Percentiles rank a stretch among this genome's conserved stretches.
phyloP scores from a whole-genome alignment of 2,329 filamentous ascomycete genomes.

The Penicillium frequentans region DNA sequence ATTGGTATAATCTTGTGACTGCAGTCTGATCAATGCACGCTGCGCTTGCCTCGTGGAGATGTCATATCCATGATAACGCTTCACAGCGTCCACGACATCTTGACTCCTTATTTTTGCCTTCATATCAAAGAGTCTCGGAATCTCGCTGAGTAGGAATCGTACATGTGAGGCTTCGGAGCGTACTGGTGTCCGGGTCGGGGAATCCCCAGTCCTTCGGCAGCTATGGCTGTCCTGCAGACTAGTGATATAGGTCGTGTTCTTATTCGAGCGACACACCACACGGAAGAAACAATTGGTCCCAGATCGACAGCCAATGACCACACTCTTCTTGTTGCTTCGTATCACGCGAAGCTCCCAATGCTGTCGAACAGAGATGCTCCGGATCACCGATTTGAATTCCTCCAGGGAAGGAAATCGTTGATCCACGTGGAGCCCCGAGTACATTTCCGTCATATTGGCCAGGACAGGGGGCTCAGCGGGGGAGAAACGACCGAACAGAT shows the following conservation, averaged over 20 bases:
- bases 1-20: conserved; percentile 28
- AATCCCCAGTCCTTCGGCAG: conserved; percentile 32
- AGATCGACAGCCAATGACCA: conserved; percentile 42
- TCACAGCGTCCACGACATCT: conserved; percentile 42
- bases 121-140: conserved; percentile 43
- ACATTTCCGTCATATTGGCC: conserved; percentile 38
- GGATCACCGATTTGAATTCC: conserved; percentile 40
- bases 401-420: conserved; percentile 40
- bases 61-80: conserved; percentile 43
- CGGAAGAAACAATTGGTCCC: conserved; percentile 41
- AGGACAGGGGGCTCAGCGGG: conserved; percentile 11
- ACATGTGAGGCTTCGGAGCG: conserved; percentile 44
- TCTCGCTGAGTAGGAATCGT: conserved; percentile 38
- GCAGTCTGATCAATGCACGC: conserved; percentile 37
- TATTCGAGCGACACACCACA: conserved; percentile 42
- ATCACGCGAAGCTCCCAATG: conserved; percentile 43
- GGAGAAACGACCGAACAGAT: conserved; percentile 15
- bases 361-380: conserved; percentile 42
- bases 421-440: conserved; percentile 40
- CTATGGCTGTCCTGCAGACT: conserved; percentile 41
- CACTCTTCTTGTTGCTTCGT: conserved; percentile 43
- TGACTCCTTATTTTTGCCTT: conserved; percentile 36
- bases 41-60: conserved; percentile 42
- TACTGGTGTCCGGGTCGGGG: conserved; percentile 33
- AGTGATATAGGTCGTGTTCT: conserved; percentile 42